A percentile compares a stretch with the other conserved stretches of the same genome.
Conservation (phyloP, 176 grass and related monocot genomes). For the Rhipidocladum racemiflorum region DNA sequence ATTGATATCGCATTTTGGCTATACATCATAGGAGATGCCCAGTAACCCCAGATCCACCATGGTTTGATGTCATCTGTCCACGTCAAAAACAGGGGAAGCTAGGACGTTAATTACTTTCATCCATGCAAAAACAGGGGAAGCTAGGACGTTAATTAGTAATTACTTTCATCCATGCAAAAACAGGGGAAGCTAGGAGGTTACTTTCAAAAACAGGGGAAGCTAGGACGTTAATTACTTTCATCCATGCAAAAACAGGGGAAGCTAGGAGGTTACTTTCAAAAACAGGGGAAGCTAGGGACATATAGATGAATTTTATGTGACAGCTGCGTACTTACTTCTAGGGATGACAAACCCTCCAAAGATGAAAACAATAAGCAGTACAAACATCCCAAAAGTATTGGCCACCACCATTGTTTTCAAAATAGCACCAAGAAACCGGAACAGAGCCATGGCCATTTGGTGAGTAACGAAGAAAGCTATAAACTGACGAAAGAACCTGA, state of each 20-base stretch:
- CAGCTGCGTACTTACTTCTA: slow-evolving; percentile 46
- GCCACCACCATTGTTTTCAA: slow-evolving; percentile 79
- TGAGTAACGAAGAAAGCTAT: slow-evolving; percentile 63
- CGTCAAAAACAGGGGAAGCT: slow-evolving; percentile 12
- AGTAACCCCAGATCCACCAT: slow-evolving; percentile 97
- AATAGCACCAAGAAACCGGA: slow-evolving; percentile 74
- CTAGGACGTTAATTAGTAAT: no score
- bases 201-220: slow-evolving; percentile 1
- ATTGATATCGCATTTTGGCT: slow-evolving; percentile 76
- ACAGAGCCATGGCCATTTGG: slow-evolving; percentile 72
- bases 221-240: no score
- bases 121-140: not conserved
- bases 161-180: no score
- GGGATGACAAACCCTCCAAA: slow-evolving; percentile 83
- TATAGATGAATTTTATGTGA: slow-evolving; percentile 3
- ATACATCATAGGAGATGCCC: slow-evolving; percentile 91
- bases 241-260: not conserved
- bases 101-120: slow-evolving; percentile 31
- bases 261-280: no score
- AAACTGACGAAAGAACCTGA: slow-evolving; percentile 86
- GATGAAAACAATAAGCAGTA: slow-evolving; percentile 65
- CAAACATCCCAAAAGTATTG: slow-evolving; percentile 69
- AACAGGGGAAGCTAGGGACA: no score
- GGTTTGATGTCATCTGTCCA: slow-evolving; percentile 71
- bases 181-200: no score